These are phyloP conservation scores for Globisporangium heterothallicum DNA, from an alignment of 352 stramenopile genomes.

Conservation along the genomic window DNA sequence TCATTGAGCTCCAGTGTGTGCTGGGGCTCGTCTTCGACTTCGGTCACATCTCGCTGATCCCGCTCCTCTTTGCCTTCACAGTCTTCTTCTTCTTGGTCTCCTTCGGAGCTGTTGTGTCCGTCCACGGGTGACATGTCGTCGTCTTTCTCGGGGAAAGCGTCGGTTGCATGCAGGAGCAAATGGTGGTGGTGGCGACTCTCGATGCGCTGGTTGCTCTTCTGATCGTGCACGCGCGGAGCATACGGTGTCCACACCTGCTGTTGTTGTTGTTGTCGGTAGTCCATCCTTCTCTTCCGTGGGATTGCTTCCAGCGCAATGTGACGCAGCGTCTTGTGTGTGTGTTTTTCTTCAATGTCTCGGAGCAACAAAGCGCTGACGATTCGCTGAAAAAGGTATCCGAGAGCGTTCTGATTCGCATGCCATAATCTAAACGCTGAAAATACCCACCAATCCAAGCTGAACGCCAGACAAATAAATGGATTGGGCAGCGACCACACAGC, in stretches of 20 bases:
- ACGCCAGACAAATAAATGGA: background rate
- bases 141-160: background rate
- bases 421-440: background rate
- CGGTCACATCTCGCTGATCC: conserved; percentile 11
- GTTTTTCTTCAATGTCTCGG: too few relatives aligned
- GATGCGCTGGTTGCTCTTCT: conserved; percentile 7
- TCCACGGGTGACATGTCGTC: conserved; percentile 6
- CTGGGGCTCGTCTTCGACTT: conserved; percentile 4
- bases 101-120: conserved; percentile 10
- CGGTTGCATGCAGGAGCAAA: background rate
- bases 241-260: background rate
- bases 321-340: too few relatives aligned
- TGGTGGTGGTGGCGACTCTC: background rate
- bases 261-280: background rate
- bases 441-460: conserved; percentile 3
- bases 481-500: background rate
- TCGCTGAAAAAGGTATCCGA: background rate
- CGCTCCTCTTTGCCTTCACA: conserved; percentile 12
- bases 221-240: background rate
- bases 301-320: conserved; percentile 2
- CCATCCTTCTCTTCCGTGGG: conserved; percentile 8
- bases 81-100: background rate
- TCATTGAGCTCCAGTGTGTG: background rate
- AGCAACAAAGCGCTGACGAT: too few relatives aligned
- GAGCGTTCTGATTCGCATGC: background rate